A percentile compares a stretch with the other conserved stretches of the same genome.
These are phyloP conservation scores for Cyclotella baltica DNA, from an alignment of 108 stramenopile genomes.

Conservation along the genomic window DNA sequence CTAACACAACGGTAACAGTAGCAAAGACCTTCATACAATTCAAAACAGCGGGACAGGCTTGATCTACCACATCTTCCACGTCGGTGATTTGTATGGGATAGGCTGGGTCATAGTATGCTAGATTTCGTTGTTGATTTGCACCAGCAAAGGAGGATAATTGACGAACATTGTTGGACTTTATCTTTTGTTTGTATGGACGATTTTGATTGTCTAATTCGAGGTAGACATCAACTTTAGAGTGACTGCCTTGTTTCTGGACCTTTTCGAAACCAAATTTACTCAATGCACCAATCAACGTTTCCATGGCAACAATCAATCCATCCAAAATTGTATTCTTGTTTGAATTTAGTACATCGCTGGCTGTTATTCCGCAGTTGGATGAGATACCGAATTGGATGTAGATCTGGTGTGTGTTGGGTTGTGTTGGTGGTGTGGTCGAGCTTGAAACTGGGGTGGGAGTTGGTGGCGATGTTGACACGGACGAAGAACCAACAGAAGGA, in stretches of 20 bases:
- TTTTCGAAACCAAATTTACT: not conserved
- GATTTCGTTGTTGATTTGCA: constrained; percentile 22
- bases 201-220: not conserved
- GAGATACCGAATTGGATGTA: constrained; percentile 18
- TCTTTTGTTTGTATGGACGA: not conserved
- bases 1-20: constrained; percentile 55
- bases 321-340: constrained; percentile 38
- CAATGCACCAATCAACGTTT: constrained; percentile 22
- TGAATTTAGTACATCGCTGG: constrained; percentile 37
- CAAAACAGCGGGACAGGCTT: constrained; percentile 42
- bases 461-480: not conserved
- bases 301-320: constrained; percentile 35
- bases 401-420: not conserved
- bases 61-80: constrained; percentile 41
- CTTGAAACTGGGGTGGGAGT: not conserved
- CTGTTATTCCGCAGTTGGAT: constrained; percentile 50
- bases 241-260: not conserved
- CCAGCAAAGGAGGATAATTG: not conserved
- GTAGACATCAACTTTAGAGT: too few relatives aligned
- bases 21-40: constrained; percentile 54
- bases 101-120: constrained; percentile 51
- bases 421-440: not conserved
- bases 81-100: constrained; percentile 51
- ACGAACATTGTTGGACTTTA: not conserved
- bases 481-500: not conserved